Conservation (phyloP, 805 yeast species). For the Saccharomyces paradoxus region DNA sequence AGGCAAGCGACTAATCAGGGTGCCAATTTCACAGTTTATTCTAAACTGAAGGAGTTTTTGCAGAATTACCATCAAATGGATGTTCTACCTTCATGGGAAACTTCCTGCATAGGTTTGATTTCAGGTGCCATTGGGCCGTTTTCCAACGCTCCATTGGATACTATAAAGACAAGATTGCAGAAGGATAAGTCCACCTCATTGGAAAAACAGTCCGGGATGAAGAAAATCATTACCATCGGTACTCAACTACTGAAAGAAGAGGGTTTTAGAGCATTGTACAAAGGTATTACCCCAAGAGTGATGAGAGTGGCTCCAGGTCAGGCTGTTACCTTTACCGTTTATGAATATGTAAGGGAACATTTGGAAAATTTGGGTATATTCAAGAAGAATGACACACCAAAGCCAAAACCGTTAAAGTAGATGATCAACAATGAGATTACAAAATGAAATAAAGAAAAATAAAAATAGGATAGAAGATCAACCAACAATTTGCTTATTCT, state of each 20-base stretch:
- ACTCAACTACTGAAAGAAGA: slow-evolving; percentile 76
- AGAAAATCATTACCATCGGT: slow-evolving; percentile 74
- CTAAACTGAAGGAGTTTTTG: slow-evolving; percentile 66
- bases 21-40: slow-evolving; percentile 93
- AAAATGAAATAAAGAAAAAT: not conserved
- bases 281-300: slow-evolving; percentile 96
- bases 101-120: slow-evolving; percentile 80
- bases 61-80: slow-evolving; percentile 50
- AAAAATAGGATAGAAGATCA: not conserved
- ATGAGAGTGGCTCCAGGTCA: slow-evolving; percentile 99
- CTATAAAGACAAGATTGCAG: slow-evolving; percentile 94
- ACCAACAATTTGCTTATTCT: not conserved
- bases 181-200: slow-evolving; percentile 64
- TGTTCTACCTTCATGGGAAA: slow-evolving; percentile 85
- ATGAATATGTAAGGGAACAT: slow-evolving; percentile 72
- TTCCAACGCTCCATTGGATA: slow-evolving; percentile 94
- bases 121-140: slow-evolving; percentile 98
- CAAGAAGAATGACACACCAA: slow-evolving; percentile 7
- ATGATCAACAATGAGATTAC: slow-evolving; percentile 1
- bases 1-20: slow-evolving; percentile 98
- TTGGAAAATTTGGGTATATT: slow-evolving; percentile 38
- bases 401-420: slow-evolving; percentile 5
- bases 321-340: slow-evolving; percentile 95
- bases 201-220: slow-evolving; percentile 46
- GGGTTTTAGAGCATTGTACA: slow-evolving; percentile 81